Base-by-base conservation (phyloP, 176 grass and related monocot genomes). In the Thalia dealbata region DNA sequence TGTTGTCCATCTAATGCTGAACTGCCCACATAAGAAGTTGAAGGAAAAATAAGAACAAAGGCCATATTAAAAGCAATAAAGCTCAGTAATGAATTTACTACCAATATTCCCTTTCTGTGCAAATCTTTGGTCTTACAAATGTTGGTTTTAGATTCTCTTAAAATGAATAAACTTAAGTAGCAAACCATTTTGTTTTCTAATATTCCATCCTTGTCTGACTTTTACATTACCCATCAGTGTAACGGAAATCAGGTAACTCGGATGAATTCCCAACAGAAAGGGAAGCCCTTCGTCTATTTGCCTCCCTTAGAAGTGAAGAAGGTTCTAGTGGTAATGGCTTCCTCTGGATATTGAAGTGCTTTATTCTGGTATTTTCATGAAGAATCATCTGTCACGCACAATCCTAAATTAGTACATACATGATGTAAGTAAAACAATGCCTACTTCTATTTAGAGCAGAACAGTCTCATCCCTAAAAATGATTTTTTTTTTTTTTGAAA, bases 201-300 rank as follows among this genome's bases (percentile, higher is more conserved):
- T 61, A 22, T 61, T 58, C 44, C 30, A 44, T 45, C 38, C 14
- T 75, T 15, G 56, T 69, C 25, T 69, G 74, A 68, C 29, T 63
- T 58, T 45, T 69, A 67, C 30, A 70, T 81, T 91, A 99, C 95
- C 85, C 88, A 84, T 99, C 90, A 86, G 26, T 77, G 58, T 78
- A 30, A 82, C 84, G 84, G 64, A 61, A 41, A 74, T 86, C 95
- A 73, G 88, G 67, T 82, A 99, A 78, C 79, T 99, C 95, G 3
- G 95, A 88, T 0, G 86, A 30, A 81, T 95, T 99, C 75, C 95
- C 95, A 82, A 95, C 81, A 73, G 90, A 99, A 81, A 99, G 90
- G 81, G 89, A 88, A 85, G 95, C 95, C 82, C 90, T 90, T 59
- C 95, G 87, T 69, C 95, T 86, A 78, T 99, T 99, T 73, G 95